A percentile compares a stretch with the other conserved stretches of the same genome.
Conservation (phyloP, 805 yeast genomes). For the Jamesozyma jinghongensis region DNA sequence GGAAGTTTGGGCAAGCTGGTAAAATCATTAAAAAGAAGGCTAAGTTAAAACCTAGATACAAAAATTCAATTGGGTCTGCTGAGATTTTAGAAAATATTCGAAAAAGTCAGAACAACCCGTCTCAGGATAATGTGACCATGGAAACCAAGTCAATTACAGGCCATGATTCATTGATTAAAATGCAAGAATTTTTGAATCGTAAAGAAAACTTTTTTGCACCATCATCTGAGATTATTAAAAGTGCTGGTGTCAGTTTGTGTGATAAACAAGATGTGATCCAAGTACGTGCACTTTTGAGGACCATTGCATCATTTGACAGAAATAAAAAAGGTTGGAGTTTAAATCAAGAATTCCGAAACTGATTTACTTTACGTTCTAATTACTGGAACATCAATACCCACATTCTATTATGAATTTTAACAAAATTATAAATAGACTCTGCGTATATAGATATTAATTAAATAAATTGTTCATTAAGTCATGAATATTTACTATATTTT, state of each 20-base stretch:
- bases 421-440: no score
- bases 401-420: no score
- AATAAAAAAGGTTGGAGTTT: conserved; percentile 53
- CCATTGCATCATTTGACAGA: conserved; percentile 62
- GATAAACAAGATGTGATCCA: conserved; percentile 48
- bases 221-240: conserved; percentile 40
- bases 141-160: not conserved
- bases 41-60: not conserved
- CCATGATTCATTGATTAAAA: conserved; percentile 10
- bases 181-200: conserved; percentile 33
- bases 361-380: no score
- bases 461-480: no score
- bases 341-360: conserved; percentile 41
- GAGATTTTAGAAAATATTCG: conserved; percentile 20
- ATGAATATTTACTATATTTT: no score
- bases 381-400: no score
- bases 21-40: conserved; percentile 29
- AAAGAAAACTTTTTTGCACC: conserved; percentile 36
- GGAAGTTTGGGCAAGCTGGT: conserved; percentile 82
- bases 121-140: conserved; percentile 10
- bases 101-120: conserved; percentile 12
- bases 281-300: conserved; percentile 58
- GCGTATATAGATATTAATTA: no score
- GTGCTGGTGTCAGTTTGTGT: conserved; percentile 32
- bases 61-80: conserved; percentile 13